Conservation (phyloP, 2,329 filamentous ascomycete genomes). For the Verticillium albo-atrum region DNA sequence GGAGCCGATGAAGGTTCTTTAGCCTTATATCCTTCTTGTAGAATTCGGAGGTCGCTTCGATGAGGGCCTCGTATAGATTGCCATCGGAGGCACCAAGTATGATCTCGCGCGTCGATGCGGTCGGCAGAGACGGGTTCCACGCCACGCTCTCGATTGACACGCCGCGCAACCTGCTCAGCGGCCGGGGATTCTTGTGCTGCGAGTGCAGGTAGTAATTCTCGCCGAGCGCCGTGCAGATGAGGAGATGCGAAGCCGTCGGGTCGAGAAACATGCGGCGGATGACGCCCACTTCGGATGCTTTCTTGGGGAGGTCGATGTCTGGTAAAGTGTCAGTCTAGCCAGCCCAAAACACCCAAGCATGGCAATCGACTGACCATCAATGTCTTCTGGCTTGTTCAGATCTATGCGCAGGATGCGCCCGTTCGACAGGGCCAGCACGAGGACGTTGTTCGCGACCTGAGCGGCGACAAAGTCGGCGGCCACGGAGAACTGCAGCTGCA, state of each 20-base stretch:
- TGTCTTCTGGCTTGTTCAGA: conserved; percentile 87
- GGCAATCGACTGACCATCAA: conserved; percentile 61
- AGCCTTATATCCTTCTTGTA: conserved; percentile 91
- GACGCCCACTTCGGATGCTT: conserved; percentile 82
- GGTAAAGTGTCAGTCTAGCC: conserved; percentile 9
- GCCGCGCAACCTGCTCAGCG: conserved; percentile 75
- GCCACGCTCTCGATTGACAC: conserved; percentile 85
- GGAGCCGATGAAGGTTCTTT: conserved; percentile 75
- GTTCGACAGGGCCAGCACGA: conserved; percentile 87
- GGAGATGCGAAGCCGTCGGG: conserved; percentile 88
- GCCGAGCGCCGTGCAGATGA: conserved; percentile 84
- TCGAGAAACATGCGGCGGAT: conserved; percentile 97
- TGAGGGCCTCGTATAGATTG: conserved; percentile 90
- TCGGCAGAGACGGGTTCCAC: conserved; percentile 92
- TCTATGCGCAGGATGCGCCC: conserved; percentile 92
- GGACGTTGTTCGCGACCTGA: conserved; percentile 95
- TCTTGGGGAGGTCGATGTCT: conserved; percentile 98
- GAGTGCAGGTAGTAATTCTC: conserved; percentile 99
- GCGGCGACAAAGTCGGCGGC: conserved; percentile 94
- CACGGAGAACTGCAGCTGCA: conserved; percentile 90
- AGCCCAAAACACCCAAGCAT: neutral
- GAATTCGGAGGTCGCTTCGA: conserved; percentile 92
- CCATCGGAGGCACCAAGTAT: conserved; percentile 88
- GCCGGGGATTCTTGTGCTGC: conserved; percentile 83
- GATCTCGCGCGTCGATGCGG: conserved; percentile 91